A percentile compares a stretch with the other conserved stretches of the same genome.
Conservation (phyloP, 2,329 filamentous ascomycete genomes). For the Colletotrichum sp. region DNA sequence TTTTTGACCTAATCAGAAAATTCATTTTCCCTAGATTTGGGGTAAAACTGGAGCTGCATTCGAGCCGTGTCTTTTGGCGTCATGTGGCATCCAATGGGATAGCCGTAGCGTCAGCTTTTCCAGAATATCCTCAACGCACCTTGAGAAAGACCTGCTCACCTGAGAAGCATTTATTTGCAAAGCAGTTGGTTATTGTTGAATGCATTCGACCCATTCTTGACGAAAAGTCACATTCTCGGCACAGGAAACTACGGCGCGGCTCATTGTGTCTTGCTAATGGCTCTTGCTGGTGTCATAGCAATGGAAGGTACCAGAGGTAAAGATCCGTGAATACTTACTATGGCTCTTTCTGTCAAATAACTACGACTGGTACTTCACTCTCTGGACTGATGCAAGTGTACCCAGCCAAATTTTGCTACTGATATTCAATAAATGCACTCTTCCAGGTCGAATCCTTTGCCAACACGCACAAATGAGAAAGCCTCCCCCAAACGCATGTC, state of each 20-base stretch:
- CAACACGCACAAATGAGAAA: background rate
- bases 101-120: background rate
- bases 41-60: too few relatives aligned
- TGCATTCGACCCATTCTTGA: background rate
- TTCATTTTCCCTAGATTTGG: too few relatives aligned
- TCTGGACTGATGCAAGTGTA: background rate
- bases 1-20: too few relatives aligned
- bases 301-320: background rate
- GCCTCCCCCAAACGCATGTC: background rate
- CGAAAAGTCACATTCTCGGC: background rate
- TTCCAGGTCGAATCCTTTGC: background rate
- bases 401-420: background rate
- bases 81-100: too few relatives aligned
- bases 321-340: background rate
- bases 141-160: background rate
- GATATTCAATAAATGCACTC: background rate
- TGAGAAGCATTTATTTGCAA: background rate
- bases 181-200: background rate
- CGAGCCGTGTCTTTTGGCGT: too few relatives aligned
- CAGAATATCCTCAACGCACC: background rate
- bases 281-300: background rate
- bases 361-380: rapidly evolving
- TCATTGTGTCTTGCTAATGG: background rate
- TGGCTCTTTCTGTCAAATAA: background rate
- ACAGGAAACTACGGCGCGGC: background rate